Evolutionary conservation across 768 basidiomycete genomes (phyloP).

Genomic region (Pleurotus tuber-regium): DNA sequence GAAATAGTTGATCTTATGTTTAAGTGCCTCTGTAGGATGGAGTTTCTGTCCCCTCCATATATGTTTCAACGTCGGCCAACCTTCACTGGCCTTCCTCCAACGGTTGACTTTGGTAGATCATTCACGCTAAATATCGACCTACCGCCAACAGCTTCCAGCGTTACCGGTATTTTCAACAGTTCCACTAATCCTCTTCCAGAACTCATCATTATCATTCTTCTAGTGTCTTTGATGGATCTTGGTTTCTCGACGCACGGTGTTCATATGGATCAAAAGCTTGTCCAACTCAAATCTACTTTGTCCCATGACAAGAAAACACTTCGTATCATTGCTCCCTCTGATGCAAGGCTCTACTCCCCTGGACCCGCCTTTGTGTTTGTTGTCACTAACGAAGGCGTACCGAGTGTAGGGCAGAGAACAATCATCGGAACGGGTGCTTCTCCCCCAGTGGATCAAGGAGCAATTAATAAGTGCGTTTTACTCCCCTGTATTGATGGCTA

Average conservation of each 20-base stretch:
- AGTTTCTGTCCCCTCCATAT: constrained; percentile 41
- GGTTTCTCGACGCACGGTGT: constrained; percentile 42
- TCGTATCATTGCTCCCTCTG: constrained; percentile 31
- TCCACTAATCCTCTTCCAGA: background rate
- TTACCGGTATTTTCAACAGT: constrained; percentile 24
- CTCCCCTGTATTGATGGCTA: no score
- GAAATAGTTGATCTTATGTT: background rate
- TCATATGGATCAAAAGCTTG: constrained; percentile 36
- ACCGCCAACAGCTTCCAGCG: constrained; percentile 23
- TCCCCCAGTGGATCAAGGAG: constrained; percentile 28
- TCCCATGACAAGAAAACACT: constrained; percentile 29
- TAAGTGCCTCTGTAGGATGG: constrained; percentile 16
- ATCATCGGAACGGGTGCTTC: constrained; percentile 36
- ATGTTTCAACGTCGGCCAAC: constrained; percentile 34
- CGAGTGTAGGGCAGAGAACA: constrained; percentile 27
- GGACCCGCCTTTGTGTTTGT: constrained; percentile 34
- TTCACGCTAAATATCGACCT: constrained; percentile 34
- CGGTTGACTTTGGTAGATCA: constrained; percentile 32
- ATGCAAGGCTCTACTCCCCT: constrained; percentile 38
- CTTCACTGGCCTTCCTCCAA: constrained; percentile 31
- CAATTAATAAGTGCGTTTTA: constrained; percentile 2
- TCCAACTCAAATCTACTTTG: constrained; percentile 32
- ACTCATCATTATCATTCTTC: background rate
- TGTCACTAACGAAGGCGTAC: constrained; percentile 34
- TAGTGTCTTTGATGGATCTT: constrained; percentile 39